These are phyloP conservation scores for Phytophthora kernoviae DNA, from an alignment of 352 stramenopile species.

Conservation along the genomic window DNA sequence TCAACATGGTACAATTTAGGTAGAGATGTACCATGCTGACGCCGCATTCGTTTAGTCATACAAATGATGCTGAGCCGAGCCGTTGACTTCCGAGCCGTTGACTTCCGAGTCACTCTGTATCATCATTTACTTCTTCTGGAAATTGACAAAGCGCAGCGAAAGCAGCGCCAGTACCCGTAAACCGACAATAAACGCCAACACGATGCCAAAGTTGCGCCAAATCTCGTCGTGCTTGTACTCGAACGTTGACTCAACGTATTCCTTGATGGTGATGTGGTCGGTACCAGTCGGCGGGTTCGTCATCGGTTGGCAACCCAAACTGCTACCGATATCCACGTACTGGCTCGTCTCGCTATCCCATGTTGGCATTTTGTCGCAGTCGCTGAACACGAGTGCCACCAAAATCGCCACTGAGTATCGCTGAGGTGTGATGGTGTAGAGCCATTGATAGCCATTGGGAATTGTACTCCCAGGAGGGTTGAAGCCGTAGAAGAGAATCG, in stretches of 20 bases:
- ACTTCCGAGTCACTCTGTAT: no score
- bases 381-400: conserved; percentile 35
- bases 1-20: no score
- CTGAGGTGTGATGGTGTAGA: conserved; percentile 37
- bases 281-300: conserved; percentile 25
- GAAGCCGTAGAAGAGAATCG: conserved; percentile 54
- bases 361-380: conserved; percentile 35
- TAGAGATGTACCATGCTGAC: no score
- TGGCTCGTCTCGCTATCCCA: conserved; percentile 21
- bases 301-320: conserved; percentile 43
- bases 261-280: conserved; percentile 41
- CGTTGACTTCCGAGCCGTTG: no score
- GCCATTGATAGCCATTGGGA: conserved; percentile 49
- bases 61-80: conserved; percentile 11
- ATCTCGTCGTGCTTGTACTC: conserved; percentile 54
- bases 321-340: conserved; percentile 21
- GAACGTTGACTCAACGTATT: conserved; percentile 47
- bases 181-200: conserved; percentile 44
- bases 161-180: conserved; percentile 46
- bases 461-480: conserved; percentile 41
- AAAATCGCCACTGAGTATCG: conserved; percentile 45
- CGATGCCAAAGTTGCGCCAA: conserved; percentile 37
- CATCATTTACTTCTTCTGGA: conserved; percentile 44
- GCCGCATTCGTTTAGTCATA: no score
- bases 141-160: conserved; percentile 49